Evolutionary conservation across 257 asterid genomes (phyloP).

Genomic region (Solanum peruvianum): DNA sequence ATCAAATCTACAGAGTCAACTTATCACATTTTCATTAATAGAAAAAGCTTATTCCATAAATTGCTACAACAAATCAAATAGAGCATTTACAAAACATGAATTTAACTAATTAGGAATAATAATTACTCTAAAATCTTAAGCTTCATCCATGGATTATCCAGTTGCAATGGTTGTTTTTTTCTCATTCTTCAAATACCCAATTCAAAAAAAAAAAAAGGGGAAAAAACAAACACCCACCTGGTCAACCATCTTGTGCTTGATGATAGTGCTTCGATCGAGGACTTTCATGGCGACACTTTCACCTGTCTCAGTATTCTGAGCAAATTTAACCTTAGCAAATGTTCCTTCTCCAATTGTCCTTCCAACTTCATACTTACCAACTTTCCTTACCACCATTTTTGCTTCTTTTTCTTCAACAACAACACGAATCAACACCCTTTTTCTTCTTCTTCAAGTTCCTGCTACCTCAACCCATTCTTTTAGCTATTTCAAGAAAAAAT

Average conservation of each 20-base stretch:
- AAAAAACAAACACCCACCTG: slow-evolving; percentile 32
- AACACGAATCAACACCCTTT: not conserved
- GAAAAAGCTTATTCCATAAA: not conserved
- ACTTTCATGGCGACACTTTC: slow-evolving; percentile 99
- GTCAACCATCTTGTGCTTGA: slow-evolving; percentile 94
- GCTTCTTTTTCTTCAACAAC: not conserved
- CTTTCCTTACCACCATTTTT: slow-evolving; percentile 85
- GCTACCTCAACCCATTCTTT: not conserved
- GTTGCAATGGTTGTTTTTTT: not conserved
- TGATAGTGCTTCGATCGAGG: slow-evolving; percentile 90
- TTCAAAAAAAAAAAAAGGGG: not conserved
- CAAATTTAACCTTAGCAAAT: slow-evolving; percentile 97
- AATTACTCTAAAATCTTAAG: not conserved
- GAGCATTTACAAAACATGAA: not conserved
- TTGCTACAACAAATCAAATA: not conserved
- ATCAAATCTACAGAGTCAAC: slow-evolving; percentile 32
- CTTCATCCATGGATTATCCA: not conserved
- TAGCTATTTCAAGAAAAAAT: not conserved
- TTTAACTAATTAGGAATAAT: not conserved
- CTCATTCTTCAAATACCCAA: not conserved
- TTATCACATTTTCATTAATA: not conserved
- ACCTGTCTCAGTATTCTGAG: slow-evolving; percentile 95
- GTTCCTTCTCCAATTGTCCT: slow-evolving; percentile 98
- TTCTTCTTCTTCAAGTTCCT: not conserved
- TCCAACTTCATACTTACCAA: slow-evolving; percentile 96